Percentiles rank a stretch among this genome's conserved stretches.
phyloP scores from a whole-genome alignment of 1,284 basidiomycete genomes.

The Microbotryum saponariae region DNA sequence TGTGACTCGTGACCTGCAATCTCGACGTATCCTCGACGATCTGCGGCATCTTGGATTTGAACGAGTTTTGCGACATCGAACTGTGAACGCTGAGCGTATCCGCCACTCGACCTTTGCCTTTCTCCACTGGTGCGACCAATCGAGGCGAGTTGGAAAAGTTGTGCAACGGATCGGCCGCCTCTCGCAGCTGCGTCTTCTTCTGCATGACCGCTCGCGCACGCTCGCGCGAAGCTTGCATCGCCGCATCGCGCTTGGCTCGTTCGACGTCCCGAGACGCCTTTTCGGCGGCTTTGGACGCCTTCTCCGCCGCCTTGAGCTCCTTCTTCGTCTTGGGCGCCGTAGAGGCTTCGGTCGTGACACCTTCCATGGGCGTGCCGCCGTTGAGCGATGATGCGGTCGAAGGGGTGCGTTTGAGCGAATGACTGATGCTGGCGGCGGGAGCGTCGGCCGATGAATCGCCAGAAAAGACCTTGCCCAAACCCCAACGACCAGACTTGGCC shows the following conservation, averaged over 20 bases:
- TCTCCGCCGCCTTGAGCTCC: slow-evolving; percentile 62
- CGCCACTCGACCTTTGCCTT: slow-evolving; percentile 27
- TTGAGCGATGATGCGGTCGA: slow-evolving; percentile 45
- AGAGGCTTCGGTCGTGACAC: slow-evolving; percentile 42
- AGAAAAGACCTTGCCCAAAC: slow-evolving; percentile 1
- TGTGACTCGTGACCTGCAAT: slow-evolving; percentile 28
- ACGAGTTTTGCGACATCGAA: background rate
- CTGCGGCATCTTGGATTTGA: slow-evolving; percentile 31
- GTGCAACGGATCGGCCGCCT: slow-evolving; percentile 47
- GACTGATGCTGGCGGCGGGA: slow-evolving; percentile 21
- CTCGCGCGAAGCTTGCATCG: slow-evolving; percentile 60
- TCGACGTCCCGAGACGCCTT: slow-evolving; percentile 75
- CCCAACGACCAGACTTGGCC: slow-evolving; percentile 1
- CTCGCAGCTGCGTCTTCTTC: slow-evolving; percentile 70
- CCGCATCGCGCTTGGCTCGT: slow-evolving; percentile 71
- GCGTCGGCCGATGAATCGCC: background rate
- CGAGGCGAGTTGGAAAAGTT: slow-evolving; percentile 26
- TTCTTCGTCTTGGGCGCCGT: slow-evolving; percentile 24
- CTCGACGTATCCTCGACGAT: slow-evolving; percentile 34
- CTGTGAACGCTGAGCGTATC: slow-evolving; percentile 1
- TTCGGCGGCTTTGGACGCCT: slow-evolving; percentile 83
- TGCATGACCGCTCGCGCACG: slow-evolving; percentile 91
- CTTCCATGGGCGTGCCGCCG: slow-evolving; percentile 44
- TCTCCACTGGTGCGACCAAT: slow-evolving; percentile 19
- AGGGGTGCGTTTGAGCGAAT: slow-evolving; percentile 70